Conservation (phyloP, 805 yeast genomes). For the Zygosaccharomyces kombuchaensis region DNA sequence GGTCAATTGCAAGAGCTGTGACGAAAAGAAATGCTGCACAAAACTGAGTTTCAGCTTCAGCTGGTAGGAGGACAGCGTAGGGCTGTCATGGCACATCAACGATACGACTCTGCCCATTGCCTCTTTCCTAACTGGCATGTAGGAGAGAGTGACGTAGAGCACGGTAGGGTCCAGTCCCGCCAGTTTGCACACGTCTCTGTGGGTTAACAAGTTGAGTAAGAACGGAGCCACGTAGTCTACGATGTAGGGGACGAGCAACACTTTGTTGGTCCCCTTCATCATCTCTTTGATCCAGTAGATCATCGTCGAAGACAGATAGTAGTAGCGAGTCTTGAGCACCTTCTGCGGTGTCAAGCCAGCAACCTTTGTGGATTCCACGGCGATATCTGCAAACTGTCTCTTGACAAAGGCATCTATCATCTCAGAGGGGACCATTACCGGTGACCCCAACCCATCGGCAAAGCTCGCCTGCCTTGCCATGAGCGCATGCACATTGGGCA, state of each 20-base stretch:
- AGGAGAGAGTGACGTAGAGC: conserved; percentile 44
- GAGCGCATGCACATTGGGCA: conserved; percentile 12
- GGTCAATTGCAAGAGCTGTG: conserved; percentile 55
- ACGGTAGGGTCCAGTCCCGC: conserved; percentile 54
- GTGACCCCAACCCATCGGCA: conserved; percentile 35
- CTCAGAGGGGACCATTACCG: conserved; percentile 31
- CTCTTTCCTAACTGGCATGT: conserved; percentile 42
- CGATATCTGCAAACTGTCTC: conserved; percentile 43
- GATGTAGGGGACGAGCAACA: conserved; percentile 50
- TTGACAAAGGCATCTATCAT: conserved; percentile 39
- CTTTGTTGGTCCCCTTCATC: conserved; percentile 50
- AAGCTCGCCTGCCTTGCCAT: conserved; percentile 12
- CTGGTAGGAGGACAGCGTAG: conserved; percentile 52
- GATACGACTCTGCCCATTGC: conserved; percentile 41
- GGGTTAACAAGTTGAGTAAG: conserved; percentile 54
- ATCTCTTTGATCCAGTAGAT: conserved; percentile 54
- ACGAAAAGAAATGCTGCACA: conserved; percentile 65
- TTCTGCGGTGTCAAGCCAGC: conserved; percentile 48
- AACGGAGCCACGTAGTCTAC: conserved; percentile 60
- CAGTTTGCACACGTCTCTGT: conserved; percentile 78
- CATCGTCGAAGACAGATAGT: conserved; percentile 61
- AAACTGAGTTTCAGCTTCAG: conserved; percentile 61
- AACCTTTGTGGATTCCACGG: conserved; percentile 35
- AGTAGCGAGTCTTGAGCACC: conserved; percentile 54
- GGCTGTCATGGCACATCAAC: conserved; percentile 41